Percentiles rank a stretch among this genome's conserved stretches.
Evolutionary conservation across 169 alveolate genomes (phyloP).

Genomic region (Eimeria acervulina): DNA sequence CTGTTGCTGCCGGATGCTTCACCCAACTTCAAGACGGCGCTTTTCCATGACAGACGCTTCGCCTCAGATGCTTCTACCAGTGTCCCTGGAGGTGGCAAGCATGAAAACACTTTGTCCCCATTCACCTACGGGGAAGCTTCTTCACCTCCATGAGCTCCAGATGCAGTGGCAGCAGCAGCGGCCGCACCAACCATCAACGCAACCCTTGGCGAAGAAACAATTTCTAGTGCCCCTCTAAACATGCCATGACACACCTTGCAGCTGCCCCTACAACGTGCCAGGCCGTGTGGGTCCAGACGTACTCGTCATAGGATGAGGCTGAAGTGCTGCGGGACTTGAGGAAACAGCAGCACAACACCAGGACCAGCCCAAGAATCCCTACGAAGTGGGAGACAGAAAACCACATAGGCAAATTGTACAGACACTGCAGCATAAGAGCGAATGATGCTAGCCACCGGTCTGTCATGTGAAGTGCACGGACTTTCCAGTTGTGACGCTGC

Average conservation of each 20-base stretch:
- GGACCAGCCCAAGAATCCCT: constrained; percentile 8
- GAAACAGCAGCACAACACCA: constrained; percentile 34
- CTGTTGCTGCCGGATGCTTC: background rate
- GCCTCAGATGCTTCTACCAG: background rate
- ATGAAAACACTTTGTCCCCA: background rate
- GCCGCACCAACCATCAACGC: background rate
- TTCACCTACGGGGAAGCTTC: background rate
- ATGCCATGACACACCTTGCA: constrained; percentile 70
- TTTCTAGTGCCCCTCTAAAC: constrained; percentile 39
- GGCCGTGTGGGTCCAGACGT: constrained; percentile 46
- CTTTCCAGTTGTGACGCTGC: constrained; percentile 58
- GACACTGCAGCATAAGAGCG: constrained; percentile 38
- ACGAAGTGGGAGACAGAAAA: background rate
- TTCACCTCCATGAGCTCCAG: background rate
- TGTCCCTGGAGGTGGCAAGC: background rate
- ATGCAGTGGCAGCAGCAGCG: background rate
- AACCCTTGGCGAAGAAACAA: background rate
- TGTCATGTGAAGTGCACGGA: constrained; percentile 75
- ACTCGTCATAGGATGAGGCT: constrained; percentile 2
- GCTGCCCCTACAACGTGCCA: constrained; percentile 74
- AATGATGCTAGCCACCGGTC: constrained; percentile 68
- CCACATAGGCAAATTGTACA: constrained; percentile 71
- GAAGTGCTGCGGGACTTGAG: constrained; percentile 39
- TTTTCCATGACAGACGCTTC: background rate
- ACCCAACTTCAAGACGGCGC: background rate